These are phyloP conservation scores for Diaporthe sp. DNA, from an alignment of 2,329 filamentous ascomycete genomes.

Conservation along the genomic window DNA sequence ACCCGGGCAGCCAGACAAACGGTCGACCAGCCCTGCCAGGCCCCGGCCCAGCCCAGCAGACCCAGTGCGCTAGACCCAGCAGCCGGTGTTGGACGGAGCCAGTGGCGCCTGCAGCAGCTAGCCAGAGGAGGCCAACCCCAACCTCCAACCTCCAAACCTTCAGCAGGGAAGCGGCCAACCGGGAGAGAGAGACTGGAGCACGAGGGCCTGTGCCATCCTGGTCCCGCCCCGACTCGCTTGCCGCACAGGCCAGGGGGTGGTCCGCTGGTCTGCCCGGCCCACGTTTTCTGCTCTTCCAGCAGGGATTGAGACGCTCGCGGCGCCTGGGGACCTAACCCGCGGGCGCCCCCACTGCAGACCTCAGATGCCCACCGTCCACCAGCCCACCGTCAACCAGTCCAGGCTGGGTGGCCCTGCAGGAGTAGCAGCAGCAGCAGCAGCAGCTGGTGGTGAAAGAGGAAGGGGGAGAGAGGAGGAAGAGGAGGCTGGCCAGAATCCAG, in stretches of 20 bases:
- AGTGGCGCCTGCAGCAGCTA: background rate
- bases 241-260: background rate
- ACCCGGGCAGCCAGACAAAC: background rate
- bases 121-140: background rate
- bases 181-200: background rate
- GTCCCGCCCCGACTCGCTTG: constrained; percentile 8
- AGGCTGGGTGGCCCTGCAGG: background rate
- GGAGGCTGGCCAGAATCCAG: background rate
- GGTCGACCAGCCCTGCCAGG: constrained; percentile 22
- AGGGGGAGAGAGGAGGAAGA: background rate
- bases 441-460: background rate
- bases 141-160: constrained; percentile 2
- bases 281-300: constrained; percentile 4
- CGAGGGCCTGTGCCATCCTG: constrained; percentile 12
- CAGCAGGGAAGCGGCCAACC: constrained; percentile 1
- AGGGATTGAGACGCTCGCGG: constrained; percentile 11
- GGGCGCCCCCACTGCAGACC: constrained; percentile 1
- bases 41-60: constrained; percentile 2
- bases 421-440: background rate
- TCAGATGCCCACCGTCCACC: background rate
- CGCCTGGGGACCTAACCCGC: constrained; percentile 9
- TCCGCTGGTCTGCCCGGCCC: background rate
- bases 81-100: background rate
- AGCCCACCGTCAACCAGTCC: background rate
- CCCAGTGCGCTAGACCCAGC: background rate